Percentiles rank a stretch among this genome's conserved stretches.
Conservation (phyloP, 1,139 yeast species). For the Protomyces pachydermus region DNA sequence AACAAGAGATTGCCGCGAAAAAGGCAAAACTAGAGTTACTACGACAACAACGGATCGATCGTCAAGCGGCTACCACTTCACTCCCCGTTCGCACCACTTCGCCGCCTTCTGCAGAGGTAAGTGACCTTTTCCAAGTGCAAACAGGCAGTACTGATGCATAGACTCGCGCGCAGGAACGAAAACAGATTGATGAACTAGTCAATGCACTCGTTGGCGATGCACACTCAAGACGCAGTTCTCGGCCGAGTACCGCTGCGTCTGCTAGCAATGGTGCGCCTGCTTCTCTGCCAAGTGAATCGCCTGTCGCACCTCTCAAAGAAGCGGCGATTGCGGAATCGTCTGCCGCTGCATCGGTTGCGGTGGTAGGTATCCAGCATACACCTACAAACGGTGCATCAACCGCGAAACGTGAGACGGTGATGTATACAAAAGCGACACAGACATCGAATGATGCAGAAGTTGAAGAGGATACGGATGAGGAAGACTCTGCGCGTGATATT, state of each 20-base stretch:
- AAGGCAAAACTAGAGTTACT: constrained; percentile 47
- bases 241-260: neutral
- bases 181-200: constrained; percentile 33
- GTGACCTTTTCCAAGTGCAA: neutral
- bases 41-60: constrained; percentile 40
- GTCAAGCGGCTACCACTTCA: constrained; percentile 26
- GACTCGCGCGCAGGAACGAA: constrained; percentile 9
- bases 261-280: neutral
- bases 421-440: constrained; percentile 37
- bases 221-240: neutral
- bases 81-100: neutral
- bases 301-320: neutral
- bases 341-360: neutral
- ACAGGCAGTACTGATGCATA: neutral
- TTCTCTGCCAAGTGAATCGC: neutral
- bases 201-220: constrained; percentile 32
- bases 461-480: neutral
- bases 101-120: neutral
- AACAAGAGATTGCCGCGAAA: constrained; percentile 47
- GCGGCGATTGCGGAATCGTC: neutral
- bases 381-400: neutral
- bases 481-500: neutral
- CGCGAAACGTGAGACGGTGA: constrained; percentile 21
- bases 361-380: neutral
- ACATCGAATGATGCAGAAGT: constrained; percentile 28